phyloP scores from a whole-genome alignment of 257 asterid species.

The Nicotiana paniculata region DNA sequence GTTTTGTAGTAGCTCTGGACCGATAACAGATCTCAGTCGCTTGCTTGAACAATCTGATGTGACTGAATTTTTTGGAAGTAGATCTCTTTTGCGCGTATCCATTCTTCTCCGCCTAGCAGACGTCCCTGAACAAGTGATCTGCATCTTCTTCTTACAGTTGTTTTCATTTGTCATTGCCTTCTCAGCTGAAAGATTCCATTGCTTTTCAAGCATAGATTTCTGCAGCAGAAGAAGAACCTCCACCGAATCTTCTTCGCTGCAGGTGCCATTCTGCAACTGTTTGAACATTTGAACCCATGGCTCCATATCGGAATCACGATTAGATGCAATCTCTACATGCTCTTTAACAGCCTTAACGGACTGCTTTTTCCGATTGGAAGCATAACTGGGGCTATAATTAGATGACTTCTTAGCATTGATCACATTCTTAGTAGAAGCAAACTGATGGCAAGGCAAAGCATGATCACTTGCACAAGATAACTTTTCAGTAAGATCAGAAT shows the following conservation, averaged over 20 bases:
- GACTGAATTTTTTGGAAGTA: constrained; percentile 19
- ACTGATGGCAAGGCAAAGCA: constrained; percentile 21
- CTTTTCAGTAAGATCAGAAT: constrained; percentile 62
- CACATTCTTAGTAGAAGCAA: constrained; percentile 24
- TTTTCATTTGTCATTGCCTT: constrained; percentile 12
- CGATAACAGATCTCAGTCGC: constrained; percentile 36
- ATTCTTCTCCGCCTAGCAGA: constrained; percentile 79
- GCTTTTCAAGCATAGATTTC: constrained; percentile 89
- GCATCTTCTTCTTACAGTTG: constrained; percentile 21
- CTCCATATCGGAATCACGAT: constrained; percentile 27
- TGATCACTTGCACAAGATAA: constrained; percentile 26
- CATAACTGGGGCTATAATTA: constrained; percentile 16
- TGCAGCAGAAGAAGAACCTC: constrained; percentile 82
- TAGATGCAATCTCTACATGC: constrained; percentile 29
- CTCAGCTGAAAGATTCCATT: constrained; percentile 71
- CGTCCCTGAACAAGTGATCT: constrained; percentile 56
- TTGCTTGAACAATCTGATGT: constrained; percentile 18
- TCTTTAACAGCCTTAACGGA: constrained; percentile 49
- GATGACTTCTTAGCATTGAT: constrained; percentile 43
- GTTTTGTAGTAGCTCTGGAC: constrained; percentile 49
- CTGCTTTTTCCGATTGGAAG: constrained; percentile 33
- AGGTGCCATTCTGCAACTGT: constrained; percentile 18
- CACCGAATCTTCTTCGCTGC: constrained; percentile 32
- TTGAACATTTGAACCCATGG: constrained; percentile 26
- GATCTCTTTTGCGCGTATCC: constrained; percentile 34